Evolutionary conservation across 495 filamentous ascomycete genomes (phyloP), one percentile per base, ranked within the genome.

Genomic region (Aspergillus campestris): DNA sequence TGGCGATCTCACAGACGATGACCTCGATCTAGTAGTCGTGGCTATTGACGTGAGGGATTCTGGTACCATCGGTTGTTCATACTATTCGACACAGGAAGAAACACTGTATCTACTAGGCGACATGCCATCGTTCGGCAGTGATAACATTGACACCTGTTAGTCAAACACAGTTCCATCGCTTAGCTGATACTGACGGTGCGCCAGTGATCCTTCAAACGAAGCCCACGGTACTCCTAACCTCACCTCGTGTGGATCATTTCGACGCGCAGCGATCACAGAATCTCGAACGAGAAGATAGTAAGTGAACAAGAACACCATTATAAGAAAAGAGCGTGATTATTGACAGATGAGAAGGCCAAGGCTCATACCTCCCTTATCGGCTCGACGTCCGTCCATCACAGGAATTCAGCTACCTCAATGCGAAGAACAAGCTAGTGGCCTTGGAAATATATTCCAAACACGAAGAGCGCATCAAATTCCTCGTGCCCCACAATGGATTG

Each of bases 61-160:
- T 10, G 82, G 77, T 0, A 84, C 77, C 0, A 72, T 97, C 10
- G 92, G 92, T 5, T 97, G 90, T 59, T 82, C 86, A 18, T 95
- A 92, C 61, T 98, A 91, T 61, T 71, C 83, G 14, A 82, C 81
- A 3, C 64, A 75, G 34, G 81, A 94, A 30, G 82, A 88, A 58
- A 82, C 70, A 38, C 62, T 98, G 9, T 85, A 83, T 30, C 64
- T 96, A 39, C 79, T 94, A 55, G 82, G 90, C 51, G 92, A 97
- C 57, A 74, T 85, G n/a, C 75, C 76, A 31, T 71, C 82, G 37
- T 84, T 84, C 3, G 79, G 77, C 7, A 60, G 82, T 11, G 87
- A 91, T 32, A 70, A 81, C 15, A 70, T 95, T 24, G 81, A 94
- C 56, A 79, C 66, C 42, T 60, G 83, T 84, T 52, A 47, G 73